A percentile compares a stretch with the other conserved stretches of the same genome.
phyloP scores from a whole-genome alignment of 257 asterid species.

The Ophiorrhiza pumila region DNA sequence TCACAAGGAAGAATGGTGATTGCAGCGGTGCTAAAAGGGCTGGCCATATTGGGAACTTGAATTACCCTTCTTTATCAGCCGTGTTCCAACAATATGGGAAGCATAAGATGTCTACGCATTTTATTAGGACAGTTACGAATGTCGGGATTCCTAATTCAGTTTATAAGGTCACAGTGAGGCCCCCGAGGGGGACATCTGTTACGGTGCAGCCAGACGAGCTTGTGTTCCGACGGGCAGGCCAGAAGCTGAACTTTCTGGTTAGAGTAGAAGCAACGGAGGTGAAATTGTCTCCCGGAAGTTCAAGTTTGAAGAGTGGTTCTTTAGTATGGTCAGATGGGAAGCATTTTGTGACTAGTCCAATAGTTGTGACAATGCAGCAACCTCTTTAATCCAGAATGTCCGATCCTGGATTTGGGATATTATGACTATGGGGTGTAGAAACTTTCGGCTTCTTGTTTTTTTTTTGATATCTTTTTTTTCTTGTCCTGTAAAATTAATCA shows the following conservation, averaged over 20 bases:
- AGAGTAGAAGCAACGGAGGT: slow-evolving; percentile 52
- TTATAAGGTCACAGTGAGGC: slow-evolving; percentile 45
- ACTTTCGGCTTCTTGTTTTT: neutral
- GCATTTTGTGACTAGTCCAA: slow-evolving; percentile 56
- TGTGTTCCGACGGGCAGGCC: slow-evolving; percentile 69
- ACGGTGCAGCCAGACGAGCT: slow-evolving; percentile 69
- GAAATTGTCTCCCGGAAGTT: slow-evolving; percentile 65
- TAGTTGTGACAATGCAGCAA: slow-evolving; percentile 77
- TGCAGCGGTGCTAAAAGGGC: slow-evolving; percentile 69
- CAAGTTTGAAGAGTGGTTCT: slow-evolving; percentile 64
- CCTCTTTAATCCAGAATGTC: slow-evolving; percentile 36
- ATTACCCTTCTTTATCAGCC: slow-evolving; percentile 71
- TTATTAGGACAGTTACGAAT: slow-evolving; percentile 66
- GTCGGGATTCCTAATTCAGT: slow-evolving; percentile 59
- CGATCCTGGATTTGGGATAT: neutral
- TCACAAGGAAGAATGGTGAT: slow-evolving; percentile 51
- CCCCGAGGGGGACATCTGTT: slow-evolving; percentile 49
- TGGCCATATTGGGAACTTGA: slow-evolving; percentile 75
- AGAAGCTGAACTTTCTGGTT: slow-evolving; percentile 70
- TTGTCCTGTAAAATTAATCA: neutral
- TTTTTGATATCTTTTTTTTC: neutral
- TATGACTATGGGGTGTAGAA: neutral
- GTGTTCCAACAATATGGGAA: slow-evolving; percentile 69
- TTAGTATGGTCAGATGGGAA: slow-evolving; percentile 83
- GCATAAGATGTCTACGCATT: slow-evolving; percentile 70